Evolutionary conservation across 2,329 filamentous ascomycete genomes (phyloP), one percentile per base, ranked within the genome.

Genomic region (Xylariaceae sp.): DNA sequence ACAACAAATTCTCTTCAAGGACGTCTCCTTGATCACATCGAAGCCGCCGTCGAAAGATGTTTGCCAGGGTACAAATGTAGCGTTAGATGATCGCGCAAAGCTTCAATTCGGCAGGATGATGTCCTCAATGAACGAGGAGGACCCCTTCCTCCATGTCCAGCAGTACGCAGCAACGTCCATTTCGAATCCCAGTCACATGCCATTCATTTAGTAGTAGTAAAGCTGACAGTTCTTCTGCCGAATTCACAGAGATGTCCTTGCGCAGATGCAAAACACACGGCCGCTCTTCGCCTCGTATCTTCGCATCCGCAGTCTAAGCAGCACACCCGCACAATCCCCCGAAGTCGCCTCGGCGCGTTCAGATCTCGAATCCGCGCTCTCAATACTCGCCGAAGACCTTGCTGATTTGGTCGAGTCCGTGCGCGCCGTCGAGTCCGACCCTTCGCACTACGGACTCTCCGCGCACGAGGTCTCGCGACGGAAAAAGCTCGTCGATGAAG

Each of bases 241-340:
- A 26, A 53, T 21, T 22, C 45, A 55, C 69, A 96, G 91, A 73
- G 94, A 99, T 74, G 89, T 97, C 62, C 85, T 95, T 62, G 76
- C 85, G 59, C 88, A 95, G 57, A 85, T 99, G 60, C 81, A 87
- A 61, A 84, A 83, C 13, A 88, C 89, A 49, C 87, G 92, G 9
- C 86, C 92, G 49, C 85, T 96, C 53, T 96, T 96, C 78, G 86
- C 88, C 60, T 96, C 92, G 15, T 99, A 96, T 76, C 82, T 96
- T 41, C 92, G 94, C 68, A 99, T 99, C 74, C 89, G 91, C 67
- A 94, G 91, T 43, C 86, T 95, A 22, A 82, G 86, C 55, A 86
- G 85, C 48, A 55, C 51, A 74, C 51, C 85, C 74, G 49, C 85
- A 13, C 78, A 79, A 41, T 92, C 89, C 16, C 91, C 90, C 12